A percentile compares a stretch with the other conserved stretches of the same genome.
Evolutionary conservation across 768 basidiomycete species (phyloP).

Genomic region (Cystofilobasidium bisporidii): DNA sequence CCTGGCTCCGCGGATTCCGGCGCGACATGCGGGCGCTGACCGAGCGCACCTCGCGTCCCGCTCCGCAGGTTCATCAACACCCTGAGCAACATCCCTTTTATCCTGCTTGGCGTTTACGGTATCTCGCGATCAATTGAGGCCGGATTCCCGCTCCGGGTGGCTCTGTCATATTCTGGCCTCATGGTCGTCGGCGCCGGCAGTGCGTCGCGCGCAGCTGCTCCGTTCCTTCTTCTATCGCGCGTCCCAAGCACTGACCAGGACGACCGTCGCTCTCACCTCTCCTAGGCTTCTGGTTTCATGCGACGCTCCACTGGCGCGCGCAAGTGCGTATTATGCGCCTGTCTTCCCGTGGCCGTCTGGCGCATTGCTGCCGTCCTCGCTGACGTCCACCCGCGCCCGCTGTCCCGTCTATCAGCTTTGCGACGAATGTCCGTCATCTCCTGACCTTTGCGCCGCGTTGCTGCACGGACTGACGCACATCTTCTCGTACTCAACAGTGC

Average conservation of each 20-base stretch:
- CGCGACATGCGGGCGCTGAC: background rate
- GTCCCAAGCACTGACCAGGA: too few species aligned
- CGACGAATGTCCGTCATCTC: too few species aligned
- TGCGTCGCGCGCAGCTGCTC: background rate
- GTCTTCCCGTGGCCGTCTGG: too few species aligned
- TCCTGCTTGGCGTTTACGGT: background rate
- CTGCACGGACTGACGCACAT: too few species aligned
- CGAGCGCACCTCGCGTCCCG: background rate
- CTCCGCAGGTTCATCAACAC: constrained; percentile 7
- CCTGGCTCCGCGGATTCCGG: too few species aligned
- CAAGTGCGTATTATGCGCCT: too few species aligned
- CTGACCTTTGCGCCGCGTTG: too few species aligned
- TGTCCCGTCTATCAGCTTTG: background rate
- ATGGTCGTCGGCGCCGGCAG: constrained; percentile 10
- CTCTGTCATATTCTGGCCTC: background rate
- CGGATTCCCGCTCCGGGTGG: background rate
- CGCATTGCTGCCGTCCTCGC: too few species aligned
- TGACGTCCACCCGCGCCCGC: too few species aligned
- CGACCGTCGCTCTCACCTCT: too few species aligned
- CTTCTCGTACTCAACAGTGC: too few species aligned
- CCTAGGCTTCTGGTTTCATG: constrained; percentile 10
- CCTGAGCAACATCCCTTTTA: constrained; percentile 9
- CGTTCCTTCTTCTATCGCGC: too few species aligned
- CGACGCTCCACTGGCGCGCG: background rate
- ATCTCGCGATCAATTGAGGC: background rate